phyloP scores from a whole-genome alignment of 179 eudicot species.

The Gypsophila paniculata region DNA sequence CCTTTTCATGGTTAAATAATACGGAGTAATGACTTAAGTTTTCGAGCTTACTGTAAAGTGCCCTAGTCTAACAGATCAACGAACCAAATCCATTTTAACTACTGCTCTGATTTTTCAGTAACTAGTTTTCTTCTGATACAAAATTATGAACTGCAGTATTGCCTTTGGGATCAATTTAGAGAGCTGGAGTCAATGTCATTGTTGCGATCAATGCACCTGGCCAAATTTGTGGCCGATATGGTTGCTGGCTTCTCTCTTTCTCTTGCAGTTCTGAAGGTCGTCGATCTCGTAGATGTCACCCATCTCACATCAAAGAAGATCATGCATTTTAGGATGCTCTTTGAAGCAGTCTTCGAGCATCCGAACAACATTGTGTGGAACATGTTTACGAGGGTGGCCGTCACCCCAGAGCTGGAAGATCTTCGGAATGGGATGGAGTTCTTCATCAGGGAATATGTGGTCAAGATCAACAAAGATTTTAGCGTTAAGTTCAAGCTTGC shows the following conservation, averaged over 20 bases:
- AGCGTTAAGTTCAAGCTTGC: slow-evolving; percentile 56
- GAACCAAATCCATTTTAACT: neutral
- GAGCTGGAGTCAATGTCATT: slow-evolving; percentile 76
- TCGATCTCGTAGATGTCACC: slow-evolving; percentile 51
- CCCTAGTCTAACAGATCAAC: neutral
- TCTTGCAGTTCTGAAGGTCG: slow-evolving; percentile 62
- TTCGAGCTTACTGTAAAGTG: neutral
- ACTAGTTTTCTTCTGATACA: neutral
- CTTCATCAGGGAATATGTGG: slow-evolving; percentile 60
- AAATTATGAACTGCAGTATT: slow-evolving; percentile 45
- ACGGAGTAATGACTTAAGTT: neutral
- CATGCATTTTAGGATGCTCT: slow-evolving; percentile 80
- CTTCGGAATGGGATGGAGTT: slow-evolving; percentile 64
- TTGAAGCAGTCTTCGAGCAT: slow-evolving; percentile 60
- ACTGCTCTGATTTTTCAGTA: neutral
- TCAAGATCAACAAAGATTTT: slow-evolving; percentile 31
- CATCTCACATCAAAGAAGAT: slow-evolving; percentile 61
- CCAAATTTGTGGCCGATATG: slow-evolving; percentile 77
- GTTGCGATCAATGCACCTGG: slow-evolving; percentile 71
- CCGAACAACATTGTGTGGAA: slow-evolving; percentile 73
- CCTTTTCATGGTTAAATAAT: neutral
- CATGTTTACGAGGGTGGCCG: slow-evolving; percentile 68
- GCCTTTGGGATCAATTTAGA: slow-evolving; percentile 90
- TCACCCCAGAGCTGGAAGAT: slow-evolving; percentile 60
- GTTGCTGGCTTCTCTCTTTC: slow-evolving; percentile 65